Evolutionary conservation across 2,329 filamentous ascomycete genomes (phyloP).

Genomic region (Cladosporium sp.): DNA sequence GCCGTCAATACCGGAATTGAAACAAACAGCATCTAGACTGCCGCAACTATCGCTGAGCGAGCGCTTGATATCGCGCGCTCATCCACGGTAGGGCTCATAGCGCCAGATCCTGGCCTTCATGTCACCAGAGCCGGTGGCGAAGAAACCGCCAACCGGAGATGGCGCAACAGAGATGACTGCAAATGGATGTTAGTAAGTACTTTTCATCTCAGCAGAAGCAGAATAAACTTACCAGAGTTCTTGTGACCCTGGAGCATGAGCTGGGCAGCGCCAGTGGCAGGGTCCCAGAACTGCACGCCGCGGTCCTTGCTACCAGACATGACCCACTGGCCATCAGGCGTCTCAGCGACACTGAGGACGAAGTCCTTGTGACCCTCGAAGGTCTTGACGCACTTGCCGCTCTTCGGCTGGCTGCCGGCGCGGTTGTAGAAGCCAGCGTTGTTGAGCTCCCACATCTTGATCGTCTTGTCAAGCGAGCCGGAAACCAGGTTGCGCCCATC

Average conservation of each 20-base stretch:
- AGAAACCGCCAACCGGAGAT: conserved; percentile 80
- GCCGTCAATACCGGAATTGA: no score
- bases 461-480: conserved; percentile 94
- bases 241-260: conserved; percentile 99
- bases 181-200: conserved; percentile 11
- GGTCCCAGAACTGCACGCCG: conserved; percentile 98
- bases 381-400: conserved; percentile 90
- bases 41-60: no score
- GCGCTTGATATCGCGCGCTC: no score
- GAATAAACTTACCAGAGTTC: conserved; percentile 65
- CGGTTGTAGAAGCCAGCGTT: conserved; percentile 45
- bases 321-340: conserved; percentile 91
- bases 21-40: no score
- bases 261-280: conserved; percentile 85
- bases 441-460: conserved; percentile 97
- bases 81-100: conserved; percentile 44
- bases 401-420: conserved; percentile 58
- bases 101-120: conserved; percentile 98
- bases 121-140: conserved; percentile 94
- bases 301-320: conserved; percentile 96
- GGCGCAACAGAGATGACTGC: conserved; percentile 93
- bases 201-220: no score
- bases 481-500: conserved; percentile 90
- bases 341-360: conserved; percentile 90
- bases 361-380: conserved; percentile 99